Evolutionary conservation across 345 rosid species (phyloP), one percentile per base, ranked within the genome.

Genomic region (Acer negundo): DNA sequence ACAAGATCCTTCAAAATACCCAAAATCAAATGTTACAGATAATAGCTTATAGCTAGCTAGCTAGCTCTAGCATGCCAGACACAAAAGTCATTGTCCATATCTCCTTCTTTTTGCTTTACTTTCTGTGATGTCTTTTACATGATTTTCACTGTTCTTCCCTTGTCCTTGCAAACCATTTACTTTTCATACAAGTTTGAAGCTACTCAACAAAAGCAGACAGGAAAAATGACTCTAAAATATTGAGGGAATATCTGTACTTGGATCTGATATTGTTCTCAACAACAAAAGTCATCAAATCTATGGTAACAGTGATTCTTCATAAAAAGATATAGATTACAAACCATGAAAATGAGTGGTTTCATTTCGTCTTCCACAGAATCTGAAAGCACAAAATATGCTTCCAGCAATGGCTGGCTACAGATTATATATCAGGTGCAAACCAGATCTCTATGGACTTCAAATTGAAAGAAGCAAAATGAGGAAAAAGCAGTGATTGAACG

Each of bases 301-400:
- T 15, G 9, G 75, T n/a, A 58, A 13, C 35, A 38, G 53, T 58
- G 42, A n/a, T n/a, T 59, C 75, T n/a, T 40, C 75, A 38, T 20
- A 11, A 38, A 11, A 38, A 40, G 38, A 40, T 56, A 19, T 5
- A 53, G 0, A 59, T 59, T 59, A 59, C 6, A 55, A 26, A 17
- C 62, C 62, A 56, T n/a, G 24, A 10, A 55, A 71, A 71, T 31
- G 64, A 9, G 23, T 1, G 64, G 49, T 56, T 71, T 23, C 46
- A 20, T 71, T 55, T 53, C 55, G 64, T 31, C 64, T 55, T 31
- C 47, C 19, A 6, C 10, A 17, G n/a, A 28, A 72, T 58, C 22
- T 3, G 26, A 42, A 2, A 10, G 23, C 6, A 67, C 22, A 17
- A 20, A 19, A 38, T 35, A 6, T 67, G 24, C 63, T 28, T 26